Base-by-base conservation (phyloP, 192 early-diverging fungal species). In the Diversispora epigaea region DNA sequence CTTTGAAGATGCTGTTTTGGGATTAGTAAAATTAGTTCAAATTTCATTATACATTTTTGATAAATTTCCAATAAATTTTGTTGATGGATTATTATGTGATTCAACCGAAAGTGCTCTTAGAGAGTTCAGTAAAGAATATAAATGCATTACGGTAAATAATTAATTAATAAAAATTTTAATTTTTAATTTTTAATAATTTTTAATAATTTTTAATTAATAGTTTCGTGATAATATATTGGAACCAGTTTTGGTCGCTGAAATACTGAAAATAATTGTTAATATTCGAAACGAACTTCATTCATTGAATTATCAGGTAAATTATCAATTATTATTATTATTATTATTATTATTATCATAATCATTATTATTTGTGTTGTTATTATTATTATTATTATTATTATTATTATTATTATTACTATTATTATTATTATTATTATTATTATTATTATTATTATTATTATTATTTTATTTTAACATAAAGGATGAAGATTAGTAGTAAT, bases 81-180 rank as follows among this genome's bases (percentile, higher is more conserved):
- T 79, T 45, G 83, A 84, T 70, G 83, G 83, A 4, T 41, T 84
- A 10, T 50, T 82, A 63, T 84, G 81, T 40, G 68, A 84, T 64
- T 69, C 76, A 6, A 84, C 83, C 17, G 61, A 58, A 12, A 41
- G 0, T 46, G 81, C 79, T 4, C 74, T 84, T 21, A 69, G 62
- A 40, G 52, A 43, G 11, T 84, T 82, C 56, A 76, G 79, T 21
- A 77, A 14, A 14, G 60, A 79, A 60, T 80, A 77, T 44, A 54
- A 54, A 14, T 12, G 14, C 12, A 4, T 54, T 54, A 17, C 50
- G 6, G 50, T 54, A 54, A 17, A 17, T 17, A 17, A 14, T 50
- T 5, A 5, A 50, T 50, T 15, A 64, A 44, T 17, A n/a, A 41
- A 44, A 41, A 40, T 64, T 12, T 61, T 61, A 62, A 12, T 39